These are phyloP conservation scores for Excoecaria agallocha DNA, from an alignment of 345 rosid genomes.

Conservation along the genomic window DNA sequence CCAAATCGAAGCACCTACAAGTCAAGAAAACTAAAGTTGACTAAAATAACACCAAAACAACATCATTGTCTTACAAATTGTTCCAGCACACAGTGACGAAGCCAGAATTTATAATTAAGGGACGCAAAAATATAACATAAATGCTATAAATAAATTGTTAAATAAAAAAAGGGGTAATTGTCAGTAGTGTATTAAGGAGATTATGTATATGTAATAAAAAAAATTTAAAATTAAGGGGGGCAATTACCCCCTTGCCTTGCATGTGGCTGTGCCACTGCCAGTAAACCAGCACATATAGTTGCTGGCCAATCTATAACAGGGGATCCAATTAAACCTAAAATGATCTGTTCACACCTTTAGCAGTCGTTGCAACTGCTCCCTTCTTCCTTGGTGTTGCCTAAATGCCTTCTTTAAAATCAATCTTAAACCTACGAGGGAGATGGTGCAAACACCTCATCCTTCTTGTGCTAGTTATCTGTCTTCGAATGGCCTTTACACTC, in stretches of 20 bases:
- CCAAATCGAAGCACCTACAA: constrained; percentile 30
- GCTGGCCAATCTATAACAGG: constrained; percentile 16
- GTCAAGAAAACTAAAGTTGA: constrained; percentile 10
- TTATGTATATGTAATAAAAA: no score
- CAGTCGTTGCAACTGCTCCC: constrained; percentile 52
- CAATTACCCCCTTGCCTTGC: no score
- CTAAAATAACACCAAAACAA: constrained; percentile 12
- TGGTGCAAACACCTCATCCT: constrained; percentile 85
- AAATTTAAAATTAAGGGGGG: no score
- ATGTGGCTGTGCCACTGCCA: no score
- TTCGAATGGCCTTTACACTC: constrained; percentile 93
- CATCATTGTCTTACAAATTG: constrained; percentile 19
- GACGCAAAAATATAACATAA: no score
- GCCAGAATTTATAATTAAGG: no score
- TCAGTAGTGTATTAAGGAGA: no score
- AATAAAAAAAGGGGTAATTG: no score
- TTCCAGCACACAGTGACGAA: no score
- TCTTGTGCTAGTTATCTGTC: constrained; percentile 95
- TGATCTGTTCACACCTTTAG: constrained; percentile 31
- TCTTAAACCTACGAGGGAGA: constrained; percentile 83
- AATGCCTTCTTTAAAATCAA: constrained; percentile 88
- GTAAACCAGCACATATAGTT: no score
- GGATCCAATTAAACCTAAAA: constrained; percentile 10
- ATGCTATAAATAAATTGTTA: no score
- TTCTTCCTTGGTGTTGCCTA: constrained; percentile 85